Base-by-base conservation (phyloP, 129 eudicot species). In the Ambrosia artemisiifolia region DNA sequence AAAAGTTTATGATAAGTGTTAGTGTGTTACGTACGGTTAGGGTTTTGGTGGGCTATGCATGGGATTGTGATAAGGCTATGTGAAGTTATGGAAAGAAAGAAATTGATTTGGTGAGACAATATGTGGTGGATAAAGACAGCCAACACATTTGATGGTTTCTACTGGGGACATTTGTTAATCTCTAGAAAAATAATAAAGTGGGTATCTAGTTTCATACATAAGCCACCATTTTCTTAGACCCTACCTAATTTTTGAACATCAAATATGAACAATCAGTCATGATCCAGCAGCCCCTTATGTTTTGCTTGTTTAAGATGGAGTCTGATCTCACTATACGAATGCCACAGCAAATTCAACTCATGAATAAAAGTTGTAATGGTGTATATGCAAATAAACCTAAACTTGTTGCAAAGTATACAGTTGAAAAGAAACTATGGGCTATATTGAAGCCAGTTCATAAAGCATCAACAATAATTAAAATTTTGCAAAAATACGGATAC, bases 81-180 rank as follows among this genome's bases (percentile, higher is more conserved):
- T 67, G 61, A 33, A 54, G 67, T 43, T 33, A 75, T 67, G 74
- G 42, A 66, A 50, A 40, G 49, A 63, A 67, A 75, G 50, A 75
- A 43, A 34, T 75, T 75, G 74, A 75, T 75, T 75, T 67, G 67
- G 69, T 34, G 61, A 75, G 68, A 75, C 80, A 75, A 75, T 46
- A 28, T 75, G 61, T 55, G 74, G 80, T 67, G 80, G 80, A 75
- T 34, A 59, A 24, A 24, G 73, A 75, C 74, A 56, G 7, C 74
- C 80, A 75, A 44, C 50, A 44, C 40, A 67, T 75, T 75, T 32
- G 68, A 11, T 56, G 33, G 49, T 51, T 56, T 55, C 66, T 51
- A 67, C 3, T 66, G 47, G 63, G n/a, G 28, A 32, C 55, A 54
- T 44, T 28, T 28, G 63, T 55, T 55, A 13, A 55, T 53, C 44